Base-by-base conservation (phyloP, 1,284 basidiomycete genomes). In the Amylostereum chailletii region DNA sequence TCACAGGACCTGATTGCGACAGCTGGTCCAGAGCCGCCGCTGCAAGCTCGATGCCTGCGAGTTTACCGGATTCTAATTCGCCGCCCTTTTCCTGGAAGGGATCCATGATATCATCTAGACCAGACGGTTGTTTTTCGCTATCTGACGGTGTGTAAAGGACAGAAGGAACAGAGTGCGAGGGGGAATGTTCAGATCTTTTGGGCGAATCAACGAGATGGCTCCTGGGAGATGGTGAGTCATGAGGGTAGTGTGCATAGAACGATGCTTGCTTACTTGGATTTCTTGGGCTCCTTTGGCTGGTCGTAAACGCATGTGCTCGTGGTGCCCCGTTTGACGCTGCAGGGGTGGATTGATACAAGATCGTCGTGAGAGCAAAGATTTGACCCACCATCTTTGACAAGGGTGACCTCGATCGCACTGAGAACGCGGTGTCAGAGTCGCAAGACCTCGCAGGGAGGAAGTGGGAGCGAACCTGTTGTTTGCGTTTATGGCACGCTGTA, bases 341-440 rank as follows among this genome's bases (percentile, higher is more conserved):
- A 49, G 11, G 32, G 34, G 11, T 32, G 26, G 10, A 8, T 2
- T 29, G 36, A 37, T 27, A 27, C 41, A 11, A 19, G 29, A 46
- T 26, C 33, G 5, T 34, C 30, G 34, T 19, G 31, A 37, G 4
- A n/a, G 43, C 19, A 43, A 9, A 11, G 2, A 26, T 33, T 19
- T n/a, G 10, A 30, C 55, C n/a, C 36, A 60, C 59, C 59, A 60
- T 56, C 59, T 49, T 26, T 50, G 50, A 49, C 59, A 60, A 29
- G 59, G 59, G 34, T 57, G 57, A 11, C 54, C 57, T 26, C 59
- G 53, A 44, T 60, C 59, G 47, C 59, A 60, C 59, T 60, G 34
- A 9, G 11, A n/a, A n/a, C 4, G 9, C 33, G 36, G 10, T 27
- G 34, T 43, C 11, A 46, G 38, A 34, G 2, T 33, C 26, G 10